Conservation (phyloP, 768 basidiomycete species). For the Vararia minispora region DNA sequence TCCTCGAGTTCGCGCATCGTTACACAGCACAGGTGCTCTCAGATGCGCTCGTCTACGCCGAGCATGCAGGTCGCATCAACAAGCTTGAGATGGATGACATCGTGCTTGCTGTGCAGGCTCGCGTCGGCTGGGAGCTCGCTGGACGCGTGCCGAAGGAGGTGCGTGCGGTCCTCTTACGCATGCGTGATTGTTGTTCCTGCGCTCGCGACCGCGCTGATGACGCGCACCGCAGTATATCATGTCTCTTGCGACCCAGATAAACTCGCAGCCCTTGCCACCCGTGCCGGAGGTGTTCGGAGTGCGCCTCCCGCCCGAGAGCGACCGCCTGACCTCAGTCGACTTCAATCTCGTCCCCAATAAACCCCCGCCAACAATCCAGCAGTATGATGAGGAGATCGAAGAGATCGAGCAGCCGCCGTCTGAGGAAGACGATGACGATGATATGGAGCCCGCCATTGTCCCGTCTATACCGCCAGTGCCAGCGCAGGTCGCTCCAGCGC, state of each 20-base stretch:
- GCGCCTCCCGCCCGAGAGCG: conserved; percentile 55
- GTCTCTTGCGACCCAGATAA: conserved; percentile 75
- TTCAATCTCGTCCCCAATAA: conserved; percentile 82
- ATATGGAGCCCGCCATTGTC: conserved; percentile 61
- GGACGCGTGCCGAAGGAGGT: conserved; percentile 87
- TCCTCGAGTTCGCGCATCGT: conserved; percentile 78
- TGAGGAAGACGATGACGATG: conserved; percentile 49
- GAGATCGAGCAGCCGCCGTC: conserved; percentile 70
- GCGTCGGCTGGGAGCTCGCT: conserved; percentile 89
- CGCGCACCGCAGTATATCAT: conserved; percentile 46
- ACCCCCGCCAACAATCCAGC: conserved; percentile 64
- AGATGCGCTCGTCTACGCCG: conserved; percentile 80
- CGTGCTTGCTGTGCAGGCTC: conserved; percentile 71
- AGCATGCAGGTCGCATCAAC: conserved; percentile 69
- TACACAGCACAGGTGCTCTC: conserved; percentile 77
- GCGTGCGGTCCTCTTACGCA: conserved; percentile 10
- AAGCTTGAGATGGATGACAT: conserved; percentile 81
- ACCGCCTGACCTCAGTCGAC: conserved; percentile 71
- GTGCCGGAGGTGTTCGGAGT: conserved; percentile 88
- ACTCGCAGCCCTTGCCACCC: conserved; percentile 65
- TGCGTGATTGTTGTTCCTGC: conserved; percentile 1
- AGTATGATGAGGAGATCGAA: conserved; percentile 75
- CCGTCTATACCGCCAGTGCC: conserved; percentile 21
- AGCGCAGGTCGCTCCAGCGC: conserved; percentile 7
- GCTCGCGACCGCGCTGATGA: not conserved